These are phyloP conservation scores for Claviceps pusilla DNA, from an alignment of 2,329 filamentous ascomycete species.

Conservation along the genomic window DNA sequence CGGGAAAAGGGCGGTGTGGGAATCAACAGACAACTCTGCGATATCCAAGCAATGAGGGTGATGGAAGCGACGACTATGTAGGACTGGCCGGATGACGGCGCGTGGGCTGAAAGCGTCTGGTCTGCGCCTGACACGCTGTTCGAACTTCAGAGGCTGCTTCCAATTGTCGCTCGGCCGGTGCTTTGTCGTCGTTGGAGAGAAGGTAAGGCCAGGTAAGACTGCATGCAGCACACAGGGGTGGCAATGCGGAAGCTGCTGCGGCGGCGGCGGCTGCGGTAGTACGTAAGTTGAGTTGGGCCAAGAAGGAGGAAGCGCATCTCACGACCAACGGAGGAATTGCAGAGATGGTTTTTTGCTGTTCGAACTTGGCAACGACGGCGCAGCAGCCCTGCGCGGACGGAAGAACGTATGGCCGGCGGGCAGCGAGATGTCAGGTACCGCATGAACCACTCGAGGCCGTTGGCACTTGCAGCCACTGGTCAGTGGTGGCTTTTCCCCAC, in stretches of 20 bases:
- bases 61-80: not conserved
- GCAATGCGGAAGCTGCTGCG: not conserved
- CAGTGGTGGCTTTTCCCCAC: too few relatives aligned
- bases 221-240: not conserved
- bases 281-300: not conserved
- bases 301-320: not conserved
- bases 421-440: not conserved
- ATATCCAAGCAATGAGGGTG: not conserved
- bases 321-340: not conserved
- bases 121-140: not conserved
- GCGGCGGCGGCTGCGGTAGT: not conserved
- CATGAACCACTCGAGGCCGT: not conserved
- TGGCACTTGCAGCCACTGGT: not conserved
- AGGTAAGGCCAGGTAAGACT: not conserved
- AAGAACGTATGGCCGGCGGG: conserved; percentile 1
- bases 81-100: not conserved
- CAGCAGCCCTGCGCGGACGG: not conserved
- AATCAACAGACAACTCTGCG: not conserved
- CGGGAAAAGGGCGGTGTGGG: not conserved
- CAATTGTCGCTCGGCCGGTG: not conserved
- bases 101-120: not conserved
- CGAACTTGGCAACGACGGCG: not conserved
- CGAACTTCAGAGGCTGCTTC: not conserved
- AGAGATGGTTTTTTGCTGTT: conserved; percentile 1
- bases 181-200: not conserved